Percentiles rank a stretch among this genome's conserved stretches.
Conservation (phyloP, 2,329 filamentous ascomycete species). For the Apiospora arundinis region DNA sequence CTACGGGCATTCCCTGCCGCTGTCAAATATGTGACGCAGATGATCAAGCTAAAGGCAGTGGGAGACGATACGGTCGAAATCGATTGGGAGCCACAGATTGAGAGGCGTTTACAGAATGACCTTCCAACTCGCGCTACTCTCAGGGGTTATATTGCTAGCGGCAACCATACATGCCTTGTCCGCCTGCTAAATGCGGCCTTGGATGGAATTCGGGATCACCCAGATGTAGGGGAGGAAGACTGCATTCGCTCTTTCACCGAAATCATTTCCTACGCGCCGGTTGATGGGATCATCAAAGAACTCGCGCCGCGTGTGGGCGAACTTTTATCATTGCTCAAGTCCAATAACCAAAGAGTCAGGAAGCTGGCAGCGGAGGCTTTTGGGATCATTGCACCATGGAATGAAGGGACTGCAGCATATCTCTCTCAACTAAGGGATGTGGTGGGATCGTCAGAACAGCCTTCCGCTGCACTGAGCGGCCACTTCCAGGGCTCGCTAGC, state of each 20-base stretch:
- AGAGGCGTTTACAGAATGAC: slow-evolving; percentile 74
- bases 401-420: slow-evolving; percentile 47
- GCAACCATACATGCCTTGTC: slow-evolving; percentile 46
- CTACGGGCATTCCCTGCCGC: slow-evolving; percentile 70
- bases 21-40: slow-evolving; percentile 68
- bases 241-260: slow-evolving; percentile 36
- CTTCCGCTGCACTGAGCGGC: slow-evolving; percentile 36
- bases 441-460: slow-evolving; percentile 33
- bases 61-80: slow-evolving; percentile 67
- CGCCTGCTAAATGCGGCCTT: slow-evolving; percentile 62
- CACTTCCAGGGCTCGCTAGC: slow-evolving; percentile 40
- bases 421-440: slow-evolving; percentile 44
- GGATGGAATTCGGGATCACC: slow-evolving; percentile 58
- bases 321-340: slow-evolving; percentile 67
- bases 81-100: slow-evolving; percentile 84
- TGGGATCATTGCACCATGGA: slow-evolving; percentile 78
- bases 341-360: slow-evolving; percentile 74
- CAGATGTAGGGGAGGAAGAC: slow-evolving; percentile 43
- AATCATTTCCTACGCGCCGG: slow-evolving; percentile 39
- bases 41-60: slow-evolving; percentile 58
- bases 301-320: slow-evolving; percentile 55
- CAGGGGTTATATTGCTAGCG: slow-evolving; percentile 55
- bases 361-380: slow-evolving; percentile 71
- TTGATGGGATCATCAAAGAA: slow-evolving; percentile 35
- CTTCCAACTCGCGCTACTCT: slow-evolving; percentile 67